A percentile compares a stretch with the other conserved stretches of the same genome.
phyloP scores from a whole-genome alignment of 179 eudicot genomes.

The Silene vulgaris region DNA sequence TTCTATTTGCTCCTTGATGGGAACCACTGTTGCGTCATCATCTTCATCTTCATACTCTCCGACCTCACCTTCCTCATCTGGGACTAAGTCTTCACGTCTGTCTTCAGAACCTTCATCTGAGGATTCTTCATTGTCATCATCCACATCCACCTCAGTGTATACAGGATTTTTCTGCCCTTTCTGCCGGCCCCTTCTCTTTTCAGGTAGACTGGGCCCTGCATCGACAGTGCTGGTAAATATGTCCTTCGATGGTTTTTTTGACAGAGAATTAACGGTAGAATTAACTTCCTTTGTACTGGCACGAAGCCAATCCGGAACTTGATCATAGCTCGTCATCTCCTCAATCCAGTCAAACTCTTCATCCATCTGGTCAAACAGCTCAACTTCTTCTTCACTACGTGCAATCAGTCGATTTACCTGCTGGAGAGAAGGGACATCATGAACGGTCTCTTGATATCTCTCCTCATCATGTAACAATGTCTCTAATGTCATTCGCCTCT shows the following conservation, averaged over 20 bases:
- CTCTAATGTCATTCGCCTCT: slow-evolving; percentile 87
- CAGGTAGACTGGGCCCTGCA: slow-evolving; percentile 47
- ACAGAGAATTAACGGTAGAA: slow-evolving; percentile 53
- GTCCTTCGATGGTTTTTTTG: slow-evolving; percentile 72
- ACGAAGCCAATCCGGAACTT: slow-evolving; percentile 93
- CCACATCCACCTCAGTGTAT: slow-evolving; percentile 83
- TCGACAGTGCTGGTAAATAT: slow-evolving; percentile 39
- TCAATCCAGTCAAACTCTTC: slow-evolving; percentile 87
- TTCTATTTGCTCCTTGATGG: slow-evolving; percentile 44
- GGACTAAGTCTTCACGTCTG: slow-evolving; percentile 47
- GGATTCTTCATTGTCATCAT: slow-evolving; percentile 74
- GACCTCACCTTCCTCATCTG: slow-evolving; percentile 71
- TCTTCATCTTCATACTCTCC: slow-evolving; percentile 83
- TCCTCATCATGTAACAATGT: slow-evolving; percentile 92
- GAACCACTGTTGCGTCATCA: slow-evolving; percentile 42
- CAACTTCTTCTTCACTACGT: slow-evolving; percentile 90
- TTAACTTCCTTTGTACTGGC: slow-evolving; percentile 75
- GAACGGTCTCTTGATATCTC: slow-evolving; percentile 91
- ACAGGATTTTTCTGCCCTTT: slow-evolving; percentile 64
- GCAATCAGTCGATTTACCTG: slow-evolving; percentile 98
- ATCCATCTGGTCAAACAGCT: slow-evolving; percentile 95
- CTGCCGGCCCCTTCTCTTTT: slow-evolving; percentile 65
- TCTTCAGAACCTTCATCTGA: slow-evolving; percentile 90
- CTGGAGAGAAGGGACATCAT: slow-evolving; percentile 95
- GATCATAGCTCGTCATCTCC: slow-evolving; percentile 78